phyloP scores from a whole-genome alignment of 805 yeast species.

The Metschnikowia corniflorae region DNA sequence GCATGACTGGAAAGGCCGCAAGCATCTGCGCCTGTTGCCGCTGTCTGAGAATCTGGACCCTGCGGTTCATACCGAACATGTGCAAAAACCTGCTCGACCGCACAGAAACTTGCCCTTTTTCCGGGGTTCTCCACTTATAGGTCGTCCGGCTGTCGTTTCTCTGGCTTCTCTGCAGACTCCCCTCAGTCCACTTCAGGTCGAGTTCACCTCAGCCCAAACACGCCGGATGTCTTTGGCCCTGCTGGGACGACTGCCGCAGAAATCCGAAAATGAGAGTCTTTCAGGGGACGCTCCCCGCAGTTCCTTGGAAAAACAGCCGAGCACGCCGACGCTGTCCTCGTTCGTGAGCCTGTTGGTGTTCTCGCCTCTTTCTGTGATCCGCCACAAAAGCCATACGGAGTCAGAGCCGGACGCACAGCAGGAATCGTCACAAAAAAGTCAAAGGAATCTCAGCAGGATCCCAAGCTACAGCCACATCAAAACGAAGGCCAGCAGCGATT shows the following conservation, averaged over 20 bases:
- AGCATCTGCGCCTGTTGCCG: slow-evolving; percentile 17
- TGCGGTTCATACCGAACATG: slow-evolving; percentile 2
- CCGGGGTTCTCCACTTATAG: slow-evolving; percentile 9
- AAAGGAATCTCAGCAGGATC: neutral
- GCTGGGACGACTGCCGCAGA: slow-evolving; percentile 18
- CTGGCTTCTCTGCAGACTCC: slow-evolving; percentile 15
- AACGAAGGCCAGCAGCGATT: neutral
- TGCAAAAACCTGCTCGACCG: slow-evolving; percentile 7
- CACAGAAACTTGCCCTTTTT: slow-evolving; percentile 11
- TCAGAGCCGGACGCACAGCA: neutral
- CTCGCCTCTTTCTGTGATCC: slow-evolving; percentile 11
- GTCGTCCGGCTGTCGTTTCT: slow-evolving; percentile 9
- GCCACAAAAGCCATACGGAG: slow-evolving; percentile 12
- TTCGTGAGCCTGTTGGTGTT: slow-evolving; percentile 7
- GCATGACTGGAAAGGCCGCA: slow-evolving; percentile 8
- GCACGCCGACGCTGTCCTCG: slow-evolving; percentile 11
- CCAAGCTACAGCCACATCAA: slow-evolving; percentile 5
- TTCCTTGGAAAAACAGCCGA: neutral
- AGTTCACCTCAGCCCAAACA: slow-evolving; percentile 29
- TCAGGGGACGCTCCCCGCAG: too few relatives aligned
- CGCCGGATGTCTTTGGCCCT: slow-evolving; percentile 39
- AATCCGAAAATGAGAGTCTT: too few relatives aligned
- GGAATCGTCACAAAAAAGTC: neutral
- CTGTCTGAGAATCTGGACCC: slow-evolving; percentile 3
- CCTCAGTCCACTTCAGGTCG: slow-evolving; percentile 14